A percentile compares a stretch with the other conserved stretches of the same genome.
These are phyloP conservation scores for Aspergillus fischeri DNA, from an alignment of 2,329 filamentous ascomycete genomes.

Conservation along the genomic window DNA sequence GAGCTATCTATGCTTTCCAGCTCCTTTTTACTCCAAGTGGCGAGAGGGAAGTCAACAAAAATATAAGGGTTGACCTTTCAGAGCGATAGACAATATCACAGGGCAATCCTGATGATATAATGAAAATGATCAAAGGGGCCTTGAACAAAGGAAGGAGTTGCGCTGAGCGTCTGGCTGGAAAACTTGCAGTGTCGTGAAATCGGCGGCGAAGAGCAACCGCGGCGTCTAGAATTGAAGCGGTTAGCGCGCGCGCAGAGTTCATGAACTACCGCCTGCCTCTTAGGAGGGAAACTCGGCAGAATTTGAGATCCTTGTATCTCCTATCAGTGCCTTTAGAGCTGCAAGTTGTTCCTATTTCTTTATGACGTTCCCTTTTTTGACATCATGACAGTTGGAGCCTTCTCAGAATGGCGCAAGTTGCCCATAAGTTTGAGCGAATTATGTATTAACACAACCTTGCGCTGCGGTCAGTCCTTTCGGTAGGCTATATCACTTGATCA, in stretches of 20 bases:
- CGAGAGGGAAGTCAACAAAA: neutral
- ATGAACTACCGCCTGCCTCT: constrained; percentile 23
- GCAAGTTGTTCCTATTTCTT: neutral
- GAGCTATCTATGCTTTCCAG: constrained; percentile 13
- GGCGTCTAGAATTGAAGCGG: constrained; percentile 12
- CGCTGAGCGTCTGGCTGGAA: constrained; percentile 21
- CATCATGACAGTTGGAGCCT: constrained; percentile 42
- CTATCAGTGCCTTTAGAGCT: constrained; percentile 1
- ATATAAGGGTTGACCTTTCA: neutral
- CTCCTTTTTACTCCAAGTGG: constrained; percentile 11
- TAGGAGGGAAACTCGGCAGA: constrained; percentile 17
- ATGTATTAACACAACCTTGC: constrained; percentile 88
- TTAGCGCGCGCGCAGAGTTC: constrained; percentile 19
- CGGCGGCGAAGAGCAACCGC: constrained; percentile 11
- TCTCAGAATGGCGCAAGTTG: constrained; percentile 82
- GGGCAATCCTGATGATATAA: neutral
- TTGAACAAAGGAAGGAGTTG: constrained; percentile 8
- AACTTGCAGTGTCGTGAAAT: constrained; percentile 29
- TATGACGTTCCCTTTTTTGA: neutral
- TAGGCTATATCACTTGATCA: constrained; percentile 24
- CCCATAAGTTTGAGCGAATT: constrained; percentile 79
- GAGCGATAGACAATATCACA: constrained; percentile 1
- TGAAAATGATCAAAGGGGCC: neutral
- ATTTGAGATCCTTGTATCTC: constrained; percentile 7
- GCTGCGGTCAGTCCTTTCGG: constrained; percentile 92